A percentile compares a stretch with the other conserved stretches of the same genome.
Conservation (phyloP, 495 filamentous ascomycete genomes). For the Schizothecium vesticola region DNA sequence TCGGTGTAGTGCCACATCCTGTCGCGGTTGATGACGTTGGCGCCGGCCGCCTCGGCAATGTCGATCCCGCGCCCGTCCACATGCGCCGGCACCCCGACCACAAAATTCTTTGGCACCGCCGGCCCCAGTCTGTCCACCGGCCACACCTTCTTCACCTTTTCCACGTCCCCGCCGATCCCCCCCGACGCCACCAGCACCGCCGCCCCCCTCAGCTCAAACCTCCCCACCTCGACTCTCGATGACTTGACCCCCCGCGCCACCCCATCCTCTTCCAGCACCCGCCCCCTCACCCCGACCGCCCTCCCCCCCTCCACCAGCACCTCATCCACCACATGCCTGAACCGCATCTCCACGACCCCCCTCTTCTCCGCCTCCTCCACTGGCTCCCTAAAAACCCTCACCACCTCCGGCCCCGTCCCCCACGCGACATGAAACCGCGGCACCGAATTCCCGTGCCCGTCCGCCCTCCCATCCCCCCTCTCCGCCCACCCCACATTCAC, state of each 20-base stretch:
- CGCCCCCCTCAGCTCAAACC: conserved; percentile 42
- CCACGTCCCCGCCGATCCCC: conserved; percentile 48
- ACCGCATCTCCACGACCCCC: conserved; percentile 45
- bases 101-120: conserved; percentile 42
- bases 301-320: conserved; percentile 43
- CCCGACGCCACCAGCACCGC: conserved; percentile 43
- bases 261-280: conserved; percentile 40
- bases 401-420: conserved; percentile 50
- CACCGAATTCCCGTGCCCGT: conserved; percentile 49
- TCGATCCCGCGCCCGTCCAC: conserved; percentile 50
- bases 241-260: conserved; percentile 40
- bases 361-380: conserved; percentile 39
- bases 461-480: conserved; percentile 42
- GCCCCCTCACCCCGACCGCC: conserved; percentile 42
- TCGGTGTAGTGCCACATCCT: conserved; percentile 55
- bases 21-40: conserved; percentile 45
- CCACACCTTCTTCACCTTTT: conserved; percentile 46
- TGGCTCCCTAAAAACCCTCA: conserved; percentile 45
- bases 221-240: conserved; percentile 32
- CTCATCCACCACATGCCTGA: conserved; percentile 45
- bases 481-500: conserved; percentile 47
- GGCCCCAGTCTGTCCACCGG: conserved; percentile 43
- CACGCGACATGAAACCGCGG: conserved; percentile 48
- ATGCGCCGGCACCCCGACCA: conserved; percentile 47
- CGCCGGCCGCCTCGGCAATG: conserved; percentile 41